These are phyloP conservation scores for Globisporangium parvum DNA, from an alignment of 352 stramenopile genomes.

Conservation along the genomic window DNA sequence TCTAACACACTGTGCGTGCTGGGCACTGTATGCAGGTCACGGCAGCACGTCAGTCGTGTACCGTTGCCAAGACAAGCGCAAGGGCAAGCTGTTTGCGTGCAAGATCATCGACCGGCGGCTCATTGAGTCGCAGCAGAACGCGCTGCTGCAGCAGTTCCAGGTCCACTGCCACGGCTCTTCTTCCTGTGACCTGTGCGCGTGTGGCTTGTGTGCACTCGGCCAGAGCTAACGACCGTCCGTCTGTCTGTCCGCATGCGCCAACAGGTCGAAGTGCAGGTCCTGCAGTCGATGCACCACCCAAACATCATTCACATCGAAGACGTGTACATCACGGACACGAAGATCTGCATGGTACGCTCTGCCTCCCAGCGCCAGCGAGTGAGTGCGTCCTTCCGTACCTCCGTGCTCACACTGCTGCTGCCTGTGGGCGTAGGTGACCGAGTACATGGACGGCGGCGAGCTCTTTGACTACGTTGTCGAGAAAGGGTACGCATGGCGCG, in stretches of 20 bases:
- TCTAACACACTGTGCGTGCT: too few relatives aligned
- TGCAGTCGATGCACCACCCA: constrained; percentile 85
- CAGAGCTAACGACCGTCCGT: too few relatives aligned
- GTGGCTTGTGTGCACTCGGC: too few relatives aligned
- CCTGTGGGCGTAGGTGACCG: constrained; percentile 57
- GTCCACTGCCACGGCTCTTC: constrained; percentile 16
- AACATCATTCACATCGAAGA: constrained; percentile 90
- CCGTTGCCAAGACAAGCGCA: constrained; percentile 61
- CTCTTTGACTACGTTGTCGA: constrained; percentile 90
- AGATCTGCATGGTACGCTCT: constrained; percentile 75
- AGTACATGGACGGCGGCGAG: constrained; percentile 84
- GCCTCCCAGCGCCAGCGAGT: neutral
- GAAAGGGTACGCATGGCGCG: constrained; percentile 40
- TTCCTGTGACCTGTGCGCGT: too few relatives aligned
- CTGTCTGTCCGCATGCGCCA: neutral
- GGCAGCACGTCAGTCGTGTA: constrained; percentile 85
- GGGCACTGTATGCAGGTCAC: constrained; percentile 32
- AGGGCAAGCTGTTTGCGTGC: constrained; percentile 52
- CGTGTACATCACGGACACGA: constrained; percentile 77
- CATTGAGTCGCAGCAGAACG: constrained; percentile 66
- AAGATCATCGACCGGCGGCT: constrained; percentile 86
- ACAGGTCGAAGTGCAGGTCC: constrained; percentile 85
- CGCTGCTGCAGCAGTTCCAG: constrained; percentile 86
- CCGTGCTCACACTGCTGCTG: neutral
- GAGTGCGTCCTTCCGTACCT: neutral